These are phyloP conservation scores for Fusarium sp. DNA, from an alignment of 2,329 filamentous ascomycete species.

Conservation along the genomic window DNA sequence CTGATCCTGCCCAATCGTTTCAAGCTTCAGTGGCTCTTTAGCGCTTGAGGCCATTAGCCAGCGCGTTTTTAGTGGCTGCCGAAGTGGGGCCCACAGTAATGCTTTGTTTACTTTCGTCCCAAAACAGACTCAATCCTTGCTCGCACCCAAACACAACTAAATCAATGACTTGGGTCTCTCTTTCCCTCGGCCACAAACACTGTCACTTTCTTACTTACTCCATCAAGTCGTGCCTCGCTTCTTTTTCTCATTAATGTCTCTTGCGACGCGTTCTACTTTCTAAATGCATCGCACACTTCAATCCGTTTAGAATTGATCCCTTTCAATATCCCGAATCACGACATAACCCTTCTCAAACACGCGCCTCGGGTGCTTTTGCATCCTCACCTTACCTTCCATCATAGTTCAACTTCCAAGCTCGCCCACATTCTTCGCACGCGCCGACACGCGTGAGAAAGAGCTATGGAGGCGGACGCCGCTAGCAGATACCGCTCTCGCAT, in stretches of 20 bases:
- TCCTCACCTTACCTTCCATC: slow-evolving; percentile 33
- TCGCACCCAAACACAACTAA: slow-evolving; percentile 37
- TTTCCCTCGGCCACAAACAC: slow-evolving; percentile 29
- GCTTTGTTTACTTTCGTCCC: slow-evolving; percentile 53
- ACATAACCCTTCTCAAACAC: slow-evolving; percentile 30
- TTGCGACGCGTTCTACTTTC: slow-evolving; percentile 23
- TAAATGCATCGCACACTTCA: slow-evolving; percentile 29
- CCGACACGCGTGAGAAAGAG: slow-evolving; percentile 44
- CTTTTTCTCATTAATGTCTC: slow-evolving; percentile 24
- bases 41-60: slow-evolving; percentile 6
- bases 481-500: slow-evolving; percentile 61
- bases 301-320: slow-evolving; percentile 38
- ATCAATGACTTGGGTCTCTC: slow-evolving; percentile 29
- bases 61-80: slow-evolving; percentile 16
- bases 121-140: slow-evolving; percentile 46
- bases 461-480: slow-evolving; percentile 58
- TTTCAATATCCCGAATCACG: slow-evolving; percentile 17
- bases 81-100: slow-evolving; percentile 13
- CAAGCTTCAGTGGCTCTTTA: slow-evolving; percentile 7
- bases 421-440: slow-evolving; percentile 30
- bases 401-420: slow-evolving; percentile 36
- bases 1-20: neutral
- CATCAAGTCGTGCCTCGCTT: slow-evolving; percentile 15
- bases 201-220: slow-evolving; percentile 19
- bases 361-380: slow-evolving; percentile 39